phyloP scores from a whole-genome alignment of 2,329 filamentous ascomycete species.

The Fusarium temperatum region DNA sequence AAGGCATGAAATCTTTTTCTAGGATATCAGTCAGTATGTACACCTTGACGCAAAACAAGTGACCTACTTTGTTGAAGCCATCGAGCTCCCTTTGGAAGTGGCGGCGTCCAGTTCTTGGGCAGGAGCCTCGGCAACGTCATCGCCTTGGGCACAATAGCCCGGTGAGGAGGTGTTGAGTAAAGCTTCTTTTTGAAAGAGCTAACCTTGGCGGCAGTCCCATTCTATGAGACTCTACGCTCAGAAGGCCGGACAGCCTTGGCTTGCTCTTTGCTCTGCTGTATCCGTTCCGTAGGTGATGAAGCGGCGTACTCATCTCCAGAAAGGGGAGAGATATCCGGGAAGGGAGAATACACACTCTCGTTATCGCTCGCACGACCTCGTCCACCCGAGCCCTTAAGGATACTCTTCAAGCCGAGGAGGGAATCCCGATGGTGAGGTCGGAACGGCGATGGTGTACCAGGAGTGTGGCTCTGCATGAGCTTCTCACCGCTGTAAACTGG shows the following conservation, averaged over 20 bases:
- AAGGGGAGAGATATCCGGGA: constrained; percentile 2
- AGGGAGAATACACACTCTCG: neutral
- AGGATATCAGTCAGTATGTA: constrained; percentile 6
- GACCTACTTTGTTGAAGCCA: constrained; percentile 34
- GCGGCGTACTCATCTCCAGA: neutral
- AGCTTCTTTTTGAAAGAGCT: neutral
- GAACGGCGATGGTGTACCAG: constrained; percentile 13
- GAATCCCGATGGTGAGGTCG: constrained; percentile 31
- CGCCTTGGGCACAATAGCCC: neutral
- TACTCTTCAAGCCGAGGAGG: constrained; percentile 32
- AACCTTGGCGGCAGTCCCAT: neutral
- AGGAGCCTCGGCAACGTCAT: neutral
- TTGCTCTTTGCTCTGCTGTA: constrained; percentile 22
- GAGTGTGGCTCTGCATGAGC: neutral
- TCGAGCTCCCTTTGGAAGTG: neutral
- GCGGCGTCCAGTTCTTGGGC: constrained; percentile 2
- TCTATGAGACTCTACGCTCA: constrained; percentile 1
- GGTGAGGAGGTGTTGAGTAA: neutral
- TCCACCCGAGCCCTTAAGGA: constrained; percentile 23
- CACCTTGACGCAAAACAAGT: too few relatives aligned
- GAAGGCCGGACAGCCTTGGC: constrained; percentile 16
- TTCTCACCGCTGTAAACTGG: constrained; percentile 30
- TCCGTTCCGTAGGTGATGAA: constrained; percentile 29
- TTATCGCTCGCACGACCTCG: neutral
- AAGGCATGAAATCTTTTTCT: constrained; percentile 17